Percentiles rank a stretch among this genome's conserved stretches.
Evolutionary conservation across 148 eudicot genomes (phyloP).

Genomic region (Spergularia marina): DNA sequence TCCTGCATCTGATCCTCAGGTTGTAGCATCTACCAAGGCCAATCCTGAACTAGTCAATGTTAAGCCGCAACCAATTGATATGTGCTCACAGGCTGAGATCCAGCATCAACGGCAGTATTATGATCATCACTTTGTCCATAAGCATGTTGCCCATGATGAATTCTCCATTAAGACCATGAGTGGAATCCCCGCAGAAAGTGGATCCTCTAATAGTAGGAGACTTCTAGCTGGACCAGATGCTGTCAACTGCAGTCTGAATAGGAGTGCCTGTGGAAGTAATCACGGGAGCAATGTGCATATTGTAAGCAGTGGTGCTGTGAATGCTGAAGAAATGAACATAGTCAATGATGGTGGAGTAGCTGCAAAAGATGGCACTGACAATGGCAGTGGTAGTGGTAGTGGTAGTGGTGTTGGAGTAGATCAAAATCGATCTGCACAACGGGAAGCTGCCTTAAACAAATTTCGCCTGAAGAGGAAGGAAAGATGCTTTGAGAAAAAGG

Average conservation of each 20-base stretch:
- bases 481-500: slow-evolving; percentile 73
- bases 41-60: slow-evolving; percentile 22
- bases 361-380: slow-evolving; percentile 31
- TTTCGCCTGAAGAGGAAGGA: slow-evolving; percentile 63
- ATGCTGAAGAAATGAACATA: slow-evolving; percentile 39
- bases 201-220: slow-evolving; percentile 33
- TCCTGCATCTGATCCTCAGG: slow-evolving; percentile 25
- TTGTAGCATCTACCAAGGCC: slow-evolving; percentile 18
- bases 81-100: slow-evolving; percentile 34
- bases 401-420: slow-evolving; percentile 46
- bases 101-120: slow-evolving; percentile 58
- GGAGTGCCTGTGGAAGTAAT: slow-evolving; percentile 74
- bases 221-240: slow-evolving; percentile 41
- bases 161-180: neutral
- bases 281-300: slow-evolving; percentile 54
- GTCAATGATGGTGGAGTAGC: slow-evolving; percentile 41
- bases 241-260: slow-evolving; percentile 47
- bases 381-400: slow-evolving; percentile 32
- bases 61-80: slow-evolving; percentile 22
- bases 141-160: no score
- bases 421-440: slow-evolving; percentile 41
- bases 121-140: slow-evolving; percentile 37
- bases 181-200: slow-evolving; percentile 32
- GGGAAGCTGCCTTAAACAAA: slow-evolving; percentile 61
- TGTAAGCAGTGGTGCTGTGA: slow-evolving; percentile 37